phyloP scores from a whole-genome alignment of 495 filamentous ascomycete species.

The Hypoxylon fuscum region DNA sequence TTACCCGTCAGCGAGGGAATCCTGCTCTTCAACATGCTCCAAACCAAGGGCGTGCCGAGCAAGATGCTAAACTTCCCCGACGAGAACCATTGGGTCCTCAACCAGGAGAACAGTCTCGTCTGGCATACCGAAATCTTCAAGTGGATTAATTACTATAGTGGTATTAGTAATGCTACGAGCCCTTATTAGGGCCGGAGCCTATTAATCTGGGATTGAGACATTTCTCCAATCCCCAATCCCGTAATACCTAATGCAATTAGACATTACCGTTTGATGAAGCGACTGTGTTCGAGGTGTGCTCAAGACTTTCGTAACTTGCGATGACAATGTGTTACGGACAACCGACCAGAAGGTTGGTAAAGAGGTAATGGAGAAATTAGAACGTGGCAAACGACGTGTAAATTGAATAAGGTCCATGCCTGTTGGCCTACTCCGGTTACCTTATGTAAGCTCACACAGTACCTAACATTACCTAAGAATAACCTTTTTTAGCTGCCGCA shows the following conservation, averaged over 20 bases:
- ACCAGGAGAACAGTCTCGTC: slow-evolving; percentile 75
- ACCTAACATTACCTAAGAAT: neutral
- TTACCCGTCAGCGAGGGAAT: slow-evolving; percentile 74
- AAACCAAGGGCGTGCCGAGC: slow-evolving; percentile 69
- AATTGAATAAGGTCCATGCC: no score
- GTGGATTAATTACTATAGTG: slow-evolving; percentile 77
- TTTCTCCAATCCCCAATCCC: slow-evolving; percentile 1
- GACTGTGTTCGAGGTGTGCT: slow-evolving; percentile 24
- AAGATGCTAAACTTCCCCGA: slow-evolving; percentile 67
- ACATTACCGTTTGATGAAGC: slow-evolving; percentile 38
- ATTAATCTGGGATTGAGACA: neutral
- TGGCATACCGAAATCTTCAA: slow-evolving; percentile 80
- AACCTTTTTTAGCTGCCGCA: slow-evolving; percentile 17
- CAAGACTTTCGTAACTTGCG: neutral
- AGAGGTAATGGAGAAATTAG: neutral
- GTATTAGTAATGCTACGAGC: slow-evolving; percentile 47
- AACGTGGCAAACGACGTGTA: neutral
- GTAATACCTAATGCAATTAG: slow-evolving; percentile 41
- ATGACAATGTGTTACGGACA: neutral
- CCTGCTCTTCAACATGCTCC: slow-evolving; percentile 76
- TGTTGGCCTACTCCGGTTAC: neutral
- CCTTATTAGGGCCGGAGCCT: slow-evolving; percentile 36
- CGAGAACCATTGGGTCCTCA: slow-evolving; percentile 75
- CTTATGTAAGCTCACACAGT: slow-evolving; percentile 1
- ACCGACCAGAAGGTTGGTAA: neutral